Evolutionary conservation across 2,329 filamentous ascomycete genomes (phyloP), one percentile per base, ranked within the genome.

Genomic region (Zymoseptoria crescenta): DNA sequence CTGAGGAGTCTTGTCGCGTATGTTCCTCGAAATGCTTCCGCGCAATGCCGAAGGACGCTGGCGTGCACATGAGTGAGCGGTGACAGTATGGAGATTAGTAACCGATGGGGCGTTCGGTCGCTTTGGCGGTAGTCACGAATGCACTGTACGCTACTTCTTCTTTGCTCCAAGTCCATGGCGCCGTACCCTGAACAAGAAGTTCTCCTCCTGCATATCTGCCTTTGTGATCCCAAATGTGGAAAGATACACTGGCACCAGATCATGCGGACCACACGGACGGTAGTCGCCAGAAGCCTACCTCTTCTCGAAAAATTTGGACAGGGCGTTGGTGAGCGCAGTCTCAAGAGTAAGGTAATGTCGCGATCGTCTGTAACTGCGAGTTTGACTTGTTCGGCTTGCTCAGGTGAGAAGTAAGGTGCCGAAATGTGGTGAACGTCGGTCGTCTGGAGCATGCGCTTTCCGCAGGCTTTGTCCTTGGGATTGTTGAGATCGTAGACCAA

Each of bases 121-220:
- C 35, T 45, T 13, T 6, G 35, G n/a, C 13, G 4, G 13, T 7
- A 45, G 35, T 16, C 35, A 45, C 16, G 35, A 45, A 6, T n/a
- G 35, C 13, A 45, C 7, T 13, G 5, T 16, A n/a, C 13, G n/a
- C 35, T 16, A 16, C 16, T 45, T 16, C 2, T 45, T 45, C 35
- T 45, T 45, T 13, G 16, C 7, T 16, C 4, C 13, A 45, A 52
- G 24, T 52, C 51, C 51, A 19, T n/a, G n/a, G n/a, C 51, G 55
- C 21, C 28, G 51, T 51, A 58, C 48, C 28, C 57, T 54, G n/a
- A 24, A 54, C 10, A 57, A n/a, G 20, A 94, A 57, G 27, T 56
- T 62, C 19, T 65, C 58, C 28, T 63, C 59, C 54, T 58, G 54
- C 51, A 66, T 51, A 55, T 64, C 60, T n/a, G 10, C 53, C 53